Base-by-base conservation (phyloP, 495 filamentous ascomycete genomes). In the Delitschia confertaspora region DNA sequence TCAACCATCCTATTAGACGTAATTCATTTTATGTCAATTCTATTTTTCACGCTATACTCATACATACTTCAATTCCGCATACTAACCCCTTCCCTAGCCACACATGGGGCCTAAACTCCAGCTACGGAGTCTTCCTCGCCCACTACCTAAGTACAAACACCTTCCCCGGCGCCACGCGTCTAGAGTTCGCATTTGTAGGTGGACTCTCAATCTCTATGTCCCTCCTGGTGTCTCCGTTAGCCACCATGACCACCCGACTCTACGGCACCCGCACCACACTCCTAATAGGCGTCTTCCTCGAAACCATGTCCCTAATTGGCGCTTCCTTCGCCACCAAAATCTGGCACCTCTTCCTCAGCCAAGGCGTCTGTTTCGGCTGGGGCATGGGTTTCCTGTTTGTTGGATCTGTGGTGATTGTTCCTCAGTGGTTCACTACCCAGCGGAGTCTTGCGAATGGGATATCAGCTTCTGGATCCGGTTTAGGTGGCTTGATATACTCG, bases 371-470 rank as follows among this genome's bases (percentile, higher is more conserved):
- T 38, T 83, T 91, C 45, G 85, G 85, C 20, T 59, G 77, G 30
- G 85, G 82, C 0, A 73, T 88, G 63, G 83, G 85, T 1, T 82
- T 91, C 42, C 70, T 79, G 14, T 93, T 85, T 61, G 82, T 80
- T 6, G 71, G 76, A 16, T 80, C 74, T 19, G 77, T 82, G 2
- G 75, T 77, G 11, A 74, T 88, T 10, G 69, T 82, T 0, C 75
- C 83, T 2, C 83, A 91, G 53, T 91, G 86, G 86, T 91, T 93
- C 62, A 65, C 63, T 18, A 74, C 73, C 22, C 70, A 72, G 4
- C 72, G 83, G 10, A 77, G 76, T 34, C 70, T 91, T 19, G 84
- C 85, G 5, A 85, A 80, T 58, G 79, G 82, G 2, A 78, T 87
- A 38, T 73, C 78, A 2, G 72, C 83, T 0, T 72, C 76, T 9